Evolutionary conservation across 176 grass and related monocot species (phyloP).

Genomic region (Paspalum vaginatum): DNA sequence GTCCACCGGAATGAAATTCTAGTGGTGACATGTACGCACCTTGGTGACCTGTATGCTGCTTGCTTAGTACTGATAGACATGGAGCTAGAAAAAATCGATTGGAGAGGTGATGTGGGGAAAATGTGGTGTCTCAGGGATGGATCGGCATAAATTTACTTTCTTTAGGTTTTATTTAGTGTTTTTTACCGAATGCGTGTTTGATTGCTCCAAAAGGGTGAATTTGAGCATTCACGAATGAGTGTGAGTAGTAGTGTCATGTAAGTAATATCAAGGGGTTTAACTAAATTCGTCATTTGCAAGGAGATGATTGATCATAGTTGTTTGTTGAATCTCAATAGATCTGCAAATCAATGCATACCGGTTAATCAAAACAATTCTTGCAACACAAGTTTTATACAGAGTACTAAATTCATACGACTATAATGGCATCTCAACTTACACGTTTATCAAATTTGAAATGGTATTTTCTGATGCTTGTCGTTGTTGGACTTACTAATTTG

Average conservation of each 20-base stretch:
- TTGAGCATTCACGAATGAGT: not conserved
- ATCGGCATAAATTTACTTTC: not conserved
- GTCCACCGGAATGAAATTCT: too few species aligned
- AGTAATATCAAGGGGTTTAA: not conserved
- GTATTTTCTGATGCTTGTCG: constrained; percentile 30
- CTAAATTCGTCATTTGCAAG: not conserved
- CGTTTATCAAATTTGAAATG: constrained; percentile 13
- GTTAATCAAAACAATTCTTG: not conserved
- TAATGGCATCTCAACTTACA: not conserved
- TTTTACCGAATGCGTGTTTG: not conserved
- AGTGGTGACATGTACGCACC: not conserved
- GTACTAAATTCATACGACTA: not conserved
- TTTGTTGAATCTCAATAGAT: not conserved
- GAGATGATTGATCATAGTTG: not conserved
- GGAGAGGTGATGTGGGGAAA: not conserved
- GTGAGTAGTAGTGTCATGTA: not conserved
- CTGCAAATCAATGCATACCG: not conserved
- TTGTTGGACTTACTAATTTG: constrained; percentile 10
- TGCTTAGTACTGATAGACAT: constrained; percentile 2
- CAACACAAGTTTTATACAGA: not conserved
- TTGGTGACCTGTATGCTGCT: not conserved
- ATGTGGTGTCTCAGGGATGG: not conserved
- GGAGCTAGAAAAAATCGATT: constrained; percentile 5
- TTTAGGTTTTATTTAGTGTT: not conserved
- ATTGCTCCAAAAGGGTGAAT: not conserved